Percentiles rank a stretch among this genome's conserved stretches.
Conservation (phyloP, 2,329 filamentous ascomycete species). For the Acrocalymma vagum region DNA sequence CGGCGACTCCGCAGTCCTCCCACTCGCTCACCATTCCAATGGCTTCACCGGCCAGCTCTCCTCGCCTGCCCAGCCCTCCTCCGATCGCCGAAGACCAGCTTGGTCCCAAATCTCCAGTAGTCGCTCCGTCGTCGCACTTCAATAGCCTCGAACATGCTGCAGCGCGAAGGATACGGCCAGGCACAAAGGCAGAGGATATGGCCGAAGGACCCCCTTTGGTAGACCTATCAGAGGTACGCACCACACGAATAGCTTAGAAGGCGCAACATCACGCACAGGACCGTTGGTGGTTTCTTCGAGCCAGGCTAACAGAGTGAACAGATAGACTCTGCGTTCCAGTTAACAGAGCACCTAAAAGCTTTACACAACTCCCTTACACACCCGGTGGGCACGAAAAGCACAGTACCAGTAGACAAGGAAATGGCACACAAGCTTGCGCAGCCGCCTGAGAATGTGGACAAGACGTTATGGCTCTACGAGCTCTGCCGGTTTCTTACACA, state of each 20-base stretch:
- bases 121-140: slow-evolving; percentile 66
- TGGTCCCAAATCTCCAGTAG: slow-evolving; percentile 76
- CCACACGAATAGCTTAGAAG: neutral
- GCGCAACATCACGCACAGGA: too few species aligned
- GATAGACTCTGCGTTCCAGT: slow-evolving; percentile 96
- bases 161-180: slow-evolving; percentile 86
- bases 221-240: slow-evolving; percentile 80
- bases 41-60: slow-evolving; percentile 69
- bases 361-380: slow-evolving; percentile 85
- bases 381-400: slow-evolving; percentile 62
- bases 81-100: slow-evolving; percentile 95
- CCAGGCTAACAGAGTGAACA: slow-evolving; percentile 52
- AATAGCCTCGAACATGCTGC: slow-evolving; percentile 75
- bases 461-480: slow-evolving; percentile 95
- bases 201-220: slow-evolving; percentile 88
- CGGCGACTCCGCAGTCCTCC: too few species aligned
- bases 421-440: slow-evolving; percentile 80
- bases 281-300: too few species aligned
- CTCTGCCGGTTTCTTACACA: slow-evolving; percentile 95
- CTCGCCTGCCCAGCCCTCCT: slow-evolving; percentile 92
- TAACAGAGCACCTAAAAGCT: slow-evolving; percentile 95
- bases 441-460: slow-evolving; percentile 82
- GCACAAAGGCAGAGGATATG: slow-evolving; percentile 93
- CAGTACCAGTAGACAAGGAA: slow-evolving; percentile 76
- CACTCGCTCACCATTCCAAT: slow-evolving; percentile 20